A percentile compares a stretch with the other conserved stretches of the same genome.
phyloP scores from a whole-genome alignment of 2,329 filamentous ascomycete genomes.

The Mariannaea elegans region DNA sequence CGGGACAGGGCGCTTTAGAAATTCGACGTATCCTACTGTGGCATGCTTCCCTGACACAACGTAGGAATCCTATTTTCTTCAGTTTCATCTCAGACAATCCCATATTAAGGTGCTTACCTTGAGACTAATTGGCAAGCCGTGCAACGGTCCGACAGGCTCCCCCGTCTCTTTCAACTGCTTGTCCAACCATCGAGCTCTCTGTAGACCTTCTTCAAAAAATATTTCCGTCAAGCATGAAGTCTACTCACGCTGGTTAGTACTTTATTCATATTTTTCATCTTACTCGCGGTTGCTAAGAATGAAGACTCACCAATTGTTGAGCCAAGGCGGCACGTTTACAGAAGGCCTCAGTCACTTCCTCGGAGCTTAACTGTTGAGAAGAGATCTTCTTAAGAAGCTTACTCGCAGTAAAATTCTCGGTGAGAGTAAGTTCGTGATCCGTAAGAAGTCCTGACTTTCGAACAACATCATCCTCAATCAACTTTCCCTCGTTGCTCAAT shows the following conservation, averaged over 20 bases:
- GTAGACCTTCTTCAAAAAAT: constrained; percentile 28
- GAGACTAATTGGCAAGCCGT: constrained; percentile 35
- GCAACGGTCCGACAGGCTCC: constrained; percentile 30
- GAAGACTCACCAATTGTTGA: constrained; percentile 29
- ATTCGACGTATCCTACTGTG: constrained; percentile 38
- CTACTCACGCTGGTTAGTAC: constrained; percentile 5
- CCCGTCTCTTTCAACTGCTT: constrained; percentile 32
- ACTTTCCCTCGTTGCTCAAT: constrained; percentile 16
- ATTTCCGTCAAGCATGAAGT: constrained; percentile 35
- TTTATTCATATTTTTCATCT: too few relatives aligned
- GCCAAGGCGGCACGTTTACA: constrained; percentile 35
- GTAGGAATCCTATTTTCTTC: constrained; percentile 36
- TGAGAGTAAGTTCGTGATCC: constrained; percentile 22
- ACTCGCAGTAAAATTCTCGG: constrained; percentile 25
- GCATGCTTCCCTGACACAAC: constrained; percentile 33
- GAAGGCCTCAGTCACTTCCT: constrained; percentile 32
- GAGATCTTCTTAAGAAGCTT: constrained; percentile 26
- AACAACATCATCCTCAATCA: constrained; percentile 25
- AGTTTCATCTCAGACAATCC: too few relatives aligned
- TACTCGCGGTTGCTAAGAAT: too few relatives aligned
- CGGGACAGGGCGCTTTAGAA: constrained; percentile 32
- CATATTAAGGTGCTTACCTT: constrained; percentile 16
- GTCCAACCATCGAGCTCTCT: constrained; percentile 26
- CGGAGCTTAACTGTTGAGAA: constrained; percentile 23
- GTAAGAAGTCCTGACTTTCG: constrained; percentile 26